Evolutionary conservation across 2,329 filamentous ascomycete species (phyloP).

Genomic region (Fusarium sp.): DNA sequence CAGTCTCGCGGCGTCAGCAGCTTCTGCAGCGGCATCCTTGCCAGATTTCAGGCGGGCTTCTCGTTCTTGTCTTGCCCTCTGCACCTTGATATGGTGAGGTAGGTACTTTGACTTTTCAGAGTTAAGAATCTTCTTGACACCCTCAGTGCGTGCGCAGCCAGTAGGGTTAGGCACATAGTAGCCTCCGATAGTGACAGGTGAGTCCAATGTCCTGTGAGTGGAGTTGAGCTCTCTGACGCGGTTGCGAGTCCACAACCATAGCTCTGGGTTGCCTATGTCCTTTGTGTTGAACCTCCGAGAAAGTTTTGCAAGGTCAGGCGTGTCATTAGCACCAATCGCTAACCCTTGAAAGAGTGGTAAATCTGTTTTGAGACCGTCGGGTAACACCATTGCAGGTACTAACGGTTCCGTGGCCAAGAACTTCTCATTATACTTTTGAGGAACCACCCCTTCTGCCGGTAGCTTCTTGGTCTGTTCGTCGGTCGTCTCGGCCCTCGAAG

Average conservation of each 20-base stretch:
- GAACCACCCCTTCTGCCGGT: constrained; percentile 49
- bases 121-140: constrained; percentile 94
- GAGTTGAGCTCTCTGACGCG: constrained; percentile 69
- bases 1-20: constrained; percentile 78
- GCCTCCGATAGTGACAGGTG: constrained; percentile 65
- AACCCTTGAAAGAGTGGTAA: constrained; percentile 61
- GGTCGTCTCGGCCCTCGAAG: constrained; percentile 29
- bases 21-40: constrained; percentile 74
- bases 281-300: constrained; percentile 61
- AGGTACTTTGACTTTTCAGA: constrained; percentile 98
- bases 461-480: constrained; percentile 34
- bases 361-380: constrained; percentile 61
- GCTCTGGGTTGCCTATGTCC: constrained; percentile 63
- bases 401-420: constrained; percentile 64
- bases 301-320: constrained; percentile 64
- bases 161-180: constrained; percentile 89
- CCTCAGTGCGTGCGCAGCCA: constrained; percentile 91
- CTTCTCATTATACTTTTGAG: constrained; percentile 61
- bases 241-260: constrained; percentile 71
- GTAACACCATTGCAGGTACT: constrained; percentile 60
- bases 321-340: constrained; percentile 60
- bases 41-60: constrained; percentile 79
- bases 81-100: constrained; percentile 96
- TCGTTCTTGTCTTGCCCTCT: constrained; percentile 91
- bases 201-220: constrained; percentile 44